Percentiles rank a stretch among this genome's conserved stretches.
Conservation (phyloP, 441 rosid genomes). For the Populus hybrid region DNA sequence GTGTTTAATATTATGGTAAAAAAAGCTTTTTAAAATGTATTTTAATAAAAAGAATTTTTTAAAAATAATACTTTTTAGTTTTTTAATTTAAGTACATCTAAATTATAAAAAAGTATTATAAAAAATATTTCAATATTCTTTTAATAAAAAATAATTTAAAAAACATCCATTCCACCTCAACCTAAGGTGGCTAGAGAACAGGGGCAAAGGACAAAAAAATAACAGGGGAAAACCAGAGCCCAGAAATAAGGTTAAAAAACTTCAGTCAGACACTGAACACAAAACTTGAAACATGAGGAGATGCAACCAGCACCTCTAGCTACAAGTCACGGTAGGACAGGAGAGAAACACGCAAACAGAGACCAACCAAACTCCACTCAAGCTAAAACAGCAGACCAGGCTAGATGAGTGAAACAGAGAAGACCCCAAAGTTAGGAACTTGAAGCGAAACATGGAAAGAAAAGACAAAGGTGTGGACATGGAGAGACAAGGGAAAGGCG, state of each 20-base stretch:
- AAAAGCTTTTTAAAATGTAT: no score
- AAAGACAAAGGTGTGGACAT: slow-evolving; percentile 23
- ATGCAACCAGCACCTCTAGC: not conserved
- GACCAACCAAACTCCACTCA: not conserved
- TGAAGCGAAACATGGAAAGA: slow-evolving; percentile 22
- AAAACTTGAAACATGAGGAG: not conserved
- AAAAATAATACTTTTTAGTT: no score
- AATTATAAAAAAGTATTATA: no score
- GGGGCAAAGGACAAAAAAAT: not conserved
- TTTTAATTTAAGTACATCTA: no score
- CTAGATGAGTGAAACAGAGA: slow-evolving; percentile 6
- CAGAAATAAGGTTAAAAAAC: not conserved
- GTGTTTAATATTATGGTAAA: no score
- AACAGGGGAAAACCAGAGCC: not conserved
- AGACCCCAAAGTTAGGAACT: slow-evolving; percentile 20
- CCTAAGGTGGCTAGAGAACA: not conserved
- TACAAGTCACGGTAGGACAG: not conserved
- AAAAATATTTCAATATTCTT: no score
- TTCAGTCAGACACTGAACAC: slow-evolving; percentile 1
- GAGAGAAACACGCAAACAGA: not conserved
- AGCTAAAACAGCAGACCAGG: not conserved
- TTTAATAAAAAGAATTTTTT: no score
- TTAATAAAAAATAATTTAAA: not conserved
- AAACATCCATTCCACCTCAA: not conserved
- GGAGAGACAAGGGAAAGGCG: slow-evolving; percentile 37